phyloP scores from a whole-genome alignment of 2,329 filamentous ascomycete genomes.

The Venturia nashicola region DNA sequence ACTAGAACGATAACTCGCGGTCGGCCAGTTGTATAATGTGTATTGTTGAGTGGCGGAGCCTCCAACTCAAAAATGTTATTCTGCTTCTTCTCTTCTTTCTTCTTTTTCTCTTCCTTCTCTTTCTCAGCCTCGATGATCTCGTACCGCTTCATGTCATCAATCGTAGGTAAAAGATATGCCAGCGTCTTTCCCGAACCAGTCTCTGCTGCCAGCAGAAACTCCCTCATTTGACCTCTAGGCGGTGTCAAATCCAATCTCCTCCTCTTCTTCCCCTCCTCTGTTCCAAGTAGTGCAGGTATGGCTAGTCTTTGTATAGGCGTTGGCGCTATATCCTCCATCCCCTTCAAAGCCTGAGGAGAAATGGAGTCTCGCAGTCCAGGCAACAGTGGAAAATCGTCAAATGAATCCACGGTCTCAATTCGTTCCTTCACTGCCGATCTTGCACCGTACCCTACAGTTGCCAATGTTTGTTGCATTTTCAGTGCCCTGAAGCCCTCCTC shows the following conservation, averaged over 20 bases:
- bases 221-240: constrained; percentile 32
- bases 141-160: constrained; percentile 73
- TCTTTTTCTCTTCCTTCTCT: constrained; percentile 29
- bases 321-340: constrained; percentile 62
- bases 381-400: constrained; percentile 68
- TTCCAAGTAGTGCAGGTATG: constrained; percentile 66
- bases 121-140: constrained; percentile 45
- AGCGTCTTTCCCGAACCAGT: constrained; percentile 96
- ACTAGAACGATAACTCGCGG: constrained; percentile 79
- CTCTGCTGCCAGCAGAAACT: constrained; percentile 82
- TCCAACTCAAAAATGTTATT: constrained; percentile 48
- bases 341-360: constrained; percentile 50
- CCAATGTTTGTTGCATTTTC: constrained; percentile 81
- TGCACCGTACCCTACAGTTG: constrained; percentile 63
- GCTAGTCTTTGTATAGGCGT: constrained; percentile 85
- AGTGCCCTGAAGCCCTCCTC: constrained; percentile 61
- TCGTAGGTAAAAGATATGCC: constrained; percentile 73
- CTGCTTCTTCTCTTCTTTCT: constrained; percentile 14
- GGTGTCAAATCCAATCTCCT: constrained; percentile 16
- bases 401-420: constrained; percentile 57
- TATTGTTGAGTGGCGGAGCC: constrained; percentile 45
- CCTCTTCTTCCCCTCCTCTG: constrained; percentile 30
- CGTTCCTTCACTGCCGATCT: constrained; percentile 48
- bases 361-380: constrained; percentile 61
- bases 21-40: constrained; percentile 61